These are phyloP conservation scores for Arbutus unedo DNA, from an alignment of 148 eudicot genomes.

Conservation along the genomic window DNA sequence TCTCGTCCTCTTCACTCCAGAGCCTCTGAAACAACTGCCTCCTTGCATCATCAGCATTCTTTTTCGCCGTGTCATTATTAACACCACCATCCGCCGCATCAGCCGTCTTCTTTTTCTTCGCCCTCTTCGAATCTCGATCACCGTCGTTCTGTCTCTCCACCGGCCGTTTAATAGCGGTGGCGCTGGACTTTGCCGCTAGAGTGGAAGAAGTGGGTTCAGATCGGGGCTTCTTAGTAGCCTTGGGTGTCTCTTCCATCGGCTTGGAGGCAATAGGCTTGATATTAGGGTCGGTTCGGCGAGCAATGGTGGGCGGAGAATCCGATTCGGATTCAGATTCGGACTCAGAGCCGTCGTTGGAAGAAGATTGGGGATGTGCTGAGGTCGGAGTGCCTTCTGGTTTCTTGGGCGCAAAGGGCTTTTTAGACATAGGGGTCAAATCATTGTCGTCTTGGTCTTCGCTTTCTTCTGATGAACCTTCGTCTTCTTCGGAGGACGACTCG, in stretches of 20 bases:
- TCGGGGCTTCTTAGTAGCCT: conserved; percentile 17
- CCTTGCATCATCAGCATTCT: conserved; percentile 10
- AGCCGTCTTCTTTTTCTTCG: conserved; percentile 20
- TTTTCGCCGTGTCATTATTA: conserved; percentile 9
- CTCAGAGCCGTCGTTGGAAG: conserved; percentile 14
- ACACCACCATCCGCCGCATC: not conserved
- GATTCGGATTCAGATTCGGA: conserved; percentile 33
- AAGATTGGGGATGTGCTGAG: not conserved
- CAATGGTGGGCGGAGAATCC: conserved; percentile 14
- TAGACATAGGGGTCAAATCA: not conserved
- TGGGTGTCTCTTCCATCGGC: conserved; percentile 21
- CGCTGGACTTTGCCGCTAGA: not conserved
- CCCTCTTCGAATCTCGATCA: conserved; percentile 26
- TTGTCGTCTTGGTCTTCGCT: conserved; percentile 11
- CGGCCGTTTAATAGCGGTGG: conserved; percentile 22
- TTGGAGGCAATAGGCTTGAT: conserved; percentile 31
- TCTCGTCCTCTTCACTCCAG: conserved; percentile 59
- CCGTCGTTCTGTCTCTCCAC: conserved; percentile 17
- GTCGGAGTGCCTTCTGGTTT: conserved; percentile 6
- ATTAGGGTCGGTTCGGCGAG: conserved; percentile 19
- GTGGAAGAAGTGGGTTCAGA: conserved; percentile 18
- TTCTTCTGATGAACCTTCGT: conserved; percentile 17
- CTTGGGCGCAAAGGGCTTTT: conserved; percentile 7
- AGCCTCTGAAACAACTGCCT: conserved; percentile 41
- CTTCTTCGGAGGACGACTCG: conserved; percentile 8